These are phyloP conservation scores for Wallemia hederae DNA, from an alignment of 1,284 basidiomycete species.

Conservation along the genomic window DNA sequence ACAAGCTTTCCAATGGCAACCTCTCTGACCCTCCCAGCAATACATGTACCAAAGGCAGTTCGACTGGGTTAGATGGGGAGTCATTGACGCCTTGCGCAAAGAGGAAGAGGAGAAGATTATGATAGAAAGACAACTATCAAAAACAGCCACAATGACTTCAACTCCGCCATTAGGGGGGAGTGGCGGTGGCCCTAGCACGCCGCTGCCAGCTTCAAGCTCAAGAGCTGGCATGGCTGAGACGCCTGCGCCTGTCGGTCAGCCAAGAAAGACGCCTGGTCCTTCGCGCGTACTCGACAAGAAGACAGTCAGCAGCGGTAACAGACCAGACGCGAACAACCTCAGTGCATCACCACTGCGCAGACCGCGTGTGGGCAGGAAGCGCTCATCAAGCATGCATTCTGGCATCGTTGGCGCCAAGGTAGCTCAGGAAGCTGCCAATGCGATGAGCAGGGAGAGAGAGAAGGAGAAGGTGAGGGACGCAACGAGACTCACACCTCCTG, in stretches of 20 bases:
- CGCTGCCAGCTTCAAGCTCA: background rate
- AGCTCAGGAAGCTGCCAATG: background rate
- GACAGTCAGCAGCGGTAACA: background rate
- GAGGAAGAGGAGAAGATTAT: background rate
- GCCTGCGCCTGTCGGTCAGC: background rate
- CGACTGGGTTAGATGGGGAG: slow-evolving; percentile 66
- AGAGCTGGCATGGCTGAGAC: background rate
- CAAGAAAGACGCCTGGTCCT: background rate
- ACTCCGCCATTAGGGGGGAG: background rate
- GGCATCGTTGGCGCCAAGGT: background rate
- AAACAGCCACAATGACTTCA: background rate
- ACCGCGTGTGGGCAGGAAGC: background rate
- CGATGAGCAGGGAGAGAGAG: background rate
- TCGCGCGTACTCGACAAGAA: background rate
- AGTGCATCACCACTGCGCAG: background rate
- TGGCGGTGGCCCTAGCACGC: background rate
- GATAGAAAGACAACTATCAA: background rate
- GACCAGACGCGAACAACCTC: background rate
- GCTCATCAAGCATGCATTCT: background rate
- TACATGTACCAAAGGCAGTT: slow-evolving; percentile 90
- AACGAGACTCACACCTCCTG: background rate
- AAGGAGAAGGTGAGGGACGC: background rate
- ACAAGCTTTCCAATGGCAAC: background rate
- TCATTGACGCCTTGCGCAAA: background rate
- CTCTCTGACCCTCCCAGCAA: slow-evolving; percentile 27